Base-by-base conservation (phyloP, 345 rosid species). In the Lenwebbia sp. region DNA sequence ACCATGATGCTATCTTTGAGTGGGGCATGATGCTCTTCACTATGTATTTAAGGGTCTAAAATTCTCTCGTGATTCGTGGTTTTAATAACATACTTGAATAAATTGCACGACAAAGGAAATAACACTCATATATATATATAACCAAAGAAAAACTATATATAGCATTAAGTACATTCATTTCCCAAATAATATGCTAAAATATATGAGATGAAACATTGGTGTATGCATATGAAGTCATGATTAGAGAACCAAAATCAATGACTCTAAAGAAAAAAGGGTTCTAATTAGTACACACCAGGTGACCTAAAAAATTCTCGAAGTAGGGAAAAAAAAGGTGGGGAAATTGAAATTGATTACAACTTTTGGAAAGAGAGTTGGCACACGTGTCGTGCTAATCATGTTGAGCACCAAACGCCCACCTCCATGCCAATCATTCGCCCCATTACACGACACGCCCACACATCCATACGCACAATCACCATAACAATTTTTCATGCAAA, bases 361-460 rank as follows among this genome's bases (percentile, higher is more conserved):
- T 62, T 82, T 82, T 23, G n/a, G 83, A 90, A 83, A 85, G 92
- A 91, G 90, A 92, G 96, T 91, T 92, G 95, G 89, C 93, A 93
- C 98, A 94, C 96, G 95, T 93, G 96, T 91, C 96, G 90, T 83
- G 56, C 88, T 91, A 93, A 96, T 96, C 92, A 96, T 95, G 94
- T 26, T 93, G 83, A 91, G 90, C 98, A 94, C 97, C 92, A 90
- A 88, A 50, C 85, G 87, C 91, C 86, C 84, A n/a, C 84, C 86
- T 85, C 83, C 88, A 57, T 57, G 84, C 94, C 91, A 91, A 95
- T 96, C 95, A 96, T 93, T 92, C 87, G 51, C 88, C 85, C 94
- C 95, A 74, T 54, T 81, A 75, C 53, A 85, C 60, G 30, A 60
- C n/a, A 2, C 44, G n/a, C 21, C 33, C 57, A 57, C 82, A 40